Base-by-base conservation (phyloP, 1,139 yeast genomes). In the Yamadazyma jaroonii region DNA sequence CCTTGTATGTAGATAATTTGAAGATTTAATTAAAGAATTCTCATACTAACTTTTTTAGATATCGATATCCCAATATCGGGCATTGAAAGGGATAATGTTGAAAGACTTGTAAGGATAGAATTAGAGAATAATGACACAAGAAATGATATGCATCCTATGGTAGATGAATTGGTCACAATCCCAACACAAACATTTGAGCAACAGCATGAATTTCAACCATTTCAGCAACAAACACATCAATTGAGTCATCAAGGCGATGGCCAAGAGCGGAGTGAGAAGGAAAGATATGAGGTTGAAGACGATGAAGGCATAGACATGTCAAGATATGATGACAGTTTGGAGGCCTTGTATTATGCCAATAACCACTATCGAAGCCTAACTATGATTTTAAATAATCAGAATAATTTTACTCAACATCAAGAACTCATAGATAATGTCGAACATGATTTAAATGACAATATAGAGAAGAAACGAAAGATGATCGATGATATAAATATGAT, bases 81-180 rank as follows among this genome's bases (percentile, higher is more conserved):
- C 4, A 59, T 56, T 34, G 71, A 67, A 43, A 44, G 68, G 34
- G 54, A 55, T n/a, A 53, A 56, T 17, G 68, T 67, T 5, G 71
- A 67, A 42, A 57, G 52, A 37, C 52, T 67, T 34, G 56, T 69
- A 7, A 47, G 57, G 24, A 47, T 46, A 25, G 71, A 67, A 43
- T 40, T 62, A 34, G 45, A 42, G 17, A 24, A 22, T 13, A 17
- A 26, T 26, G 25, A 25, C 23, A 27, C 20, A 37, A 37, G 35
- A 20, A 21, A 29, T 23, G 32, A 38, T 34, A 36, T 57, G 29
- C 72, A 65, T 46, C 71, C 70, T 1, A 24, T 47, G 33, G 65
- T 62, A 4, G 56, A 59, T 30, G 50, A 49, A 15, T 37, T 62
- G 17, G 49, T 61, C 10, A 67, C 67, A 1, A 40, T 59, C 9